Base-by-base conservation (phyloP, 345 rosid genomes). In the Eucalyptus regnans region DNA sequence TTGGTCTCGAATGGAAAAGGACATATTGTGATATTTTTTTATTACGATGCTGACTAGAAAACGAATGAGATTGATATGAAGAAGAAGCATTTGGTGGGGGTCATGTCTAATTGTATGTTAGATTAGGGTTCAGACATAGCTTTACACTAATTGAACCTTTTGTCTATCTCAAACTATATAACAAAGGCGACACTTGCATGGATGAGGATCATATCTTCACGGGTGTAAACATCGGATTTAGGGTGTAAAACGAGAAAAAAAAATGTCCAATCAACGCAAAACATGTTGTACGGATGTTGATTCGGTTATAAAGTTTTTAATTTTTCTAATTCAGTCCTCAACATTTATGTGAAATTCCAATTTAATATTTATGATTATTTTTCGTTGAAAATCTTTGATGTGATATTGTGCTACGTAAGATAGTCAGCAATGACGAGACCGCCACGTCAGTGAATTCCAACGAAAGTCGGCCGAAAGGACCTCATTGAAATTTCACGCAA, bases 391-490 rank as follows among this genome's bases (percentile, higher is more conserved):
- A 37, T 71, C 2, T 1, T 2, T 6, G 2, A 16, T 33, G 3
- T 68, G 10, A 12, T 14, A n/a, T 15, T 29, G 18, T 14, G 15
- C 31, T n/a, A 29, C 37, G 1, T 29, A 64, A 29, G 18, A 25
- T 2, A 12, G 7, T 58, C 3, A 7, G 14, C n/a, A 12, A 58
- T 58, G 33, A 62, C 0, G 2, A 29, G 37, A 62, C 3, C 9
- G 1, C 37, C 16, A 29, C 2, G 15, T 13, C 0, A 29, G 4
- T 14, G 17, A 62, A 27, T 62, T 29, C 33, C 33, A 12, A 29
- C 1, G 1, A 12, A 62, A 62, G 12, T 0, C 29, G 4, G 33
- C 33, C 1, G 3, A 12, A 29, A 62, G 3, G 9, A 62, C 8
- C 31, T 27, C 17, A 29, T 62, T 62, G 16, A 13, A 62, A 62